Conservation (phyloP, 106 monocot genomes). For the Allium cepa region DNA sequence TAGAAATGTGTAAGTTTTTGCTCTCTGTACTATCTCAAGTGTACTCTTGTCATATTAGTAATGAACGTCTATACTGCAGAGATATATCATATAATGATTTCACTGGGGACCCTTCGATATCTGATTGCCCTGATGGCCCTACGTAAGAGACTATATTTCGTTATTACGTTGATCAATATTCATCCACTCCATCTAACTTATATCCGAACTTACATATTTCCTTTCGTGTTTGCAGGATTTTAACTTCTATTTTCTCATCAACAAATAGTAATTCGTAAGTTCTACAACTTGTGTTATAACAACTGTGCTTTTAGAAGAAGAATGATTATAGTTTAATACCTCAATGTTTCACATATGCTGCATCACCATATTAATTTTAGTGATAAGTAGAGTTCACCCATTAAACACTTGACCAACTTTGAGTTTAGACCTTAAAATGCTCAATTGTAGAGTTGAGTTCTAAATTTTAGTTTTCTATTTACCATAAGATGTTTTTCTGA, state of each 20-base stretch:
- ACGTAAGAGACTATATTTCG: constrained; percentile 8
- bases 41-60: neutral
- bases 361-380: too few relatives aligned
- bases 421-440: too few relatives aligned
- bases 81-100: constrained; percentile 71
- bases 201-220: neutral
- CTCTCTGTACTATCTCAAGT: neutral
- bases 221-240: constrained; percentile 23
- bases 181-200: neutral
- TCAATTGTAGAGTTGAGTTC: too few relatives aligned
- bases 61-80: constrained; percentile 19
- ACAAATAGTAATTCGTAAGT: constrained; percentile 18
- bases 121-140: constrained; percentile 14
- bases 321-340: too few relatives aligned
- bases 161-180: neutral
- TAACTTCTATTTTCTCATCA: constrained; percentile 31
- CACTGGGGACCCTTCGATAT: constrained; percentile 5
- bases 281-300: neutral
- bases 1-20: neutral
- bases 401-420: too few relatives aligned
- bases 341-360: too few relatives aligned
- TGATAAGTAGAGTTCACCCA: too few relatives aligned
- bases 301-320: too few relatives aligned
- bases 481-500: too few relatives aligned
- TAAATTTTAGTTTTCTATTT: too few relatives aligned